phyloP scores from a whole-genome alignment of 225 moss, liverwort and hornwort species.

The Thuidium tamariscinum region DNA sequence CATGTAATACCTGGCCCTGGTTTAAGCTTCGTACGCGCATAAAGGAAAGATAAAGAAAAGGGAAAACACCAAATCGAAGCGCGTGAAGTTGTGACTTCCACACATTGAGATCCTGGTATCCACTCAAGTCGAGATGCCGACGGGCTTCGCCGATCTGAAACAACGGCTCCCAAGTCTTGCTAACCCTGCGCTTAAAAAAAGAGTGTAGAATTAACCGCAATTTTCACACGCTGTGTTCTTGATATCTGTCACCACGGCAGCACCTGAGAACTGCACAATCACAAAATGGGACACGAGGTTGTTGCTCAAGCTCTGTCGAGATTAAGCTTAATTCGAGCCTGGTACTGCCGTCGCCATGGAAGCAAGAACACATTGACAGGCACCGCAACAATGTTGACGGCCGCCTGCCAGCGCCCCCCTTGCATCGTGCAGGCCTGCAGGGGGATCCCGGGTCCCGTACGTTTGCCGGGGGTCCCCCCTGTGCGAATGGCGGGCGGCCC shows the following conservation, averaged over 20 bases:
- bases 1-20: not conserved
- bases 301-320: not conserved
- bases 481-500: not conserved
- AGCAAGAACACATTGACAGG: not conserved
- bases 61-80: not conserved
- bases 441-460: not conserved
- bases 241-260: not conserved
- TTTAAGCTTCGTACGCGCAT: not conserved
- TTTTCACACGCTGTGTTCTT: not conserved
- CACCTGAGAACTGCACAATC: not conserved
- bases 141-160: not conserved
- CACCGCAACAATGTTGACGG: not conserved
- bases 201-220: not conserved
- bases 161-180: not conserved
- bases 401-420: not conserved
- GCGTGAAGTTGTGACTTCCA: not conserved
- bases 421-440: not conserved
- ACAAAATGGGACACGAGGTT: not conserved
- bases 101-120: not conserved
- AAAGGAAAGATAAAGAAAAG: not conserved
- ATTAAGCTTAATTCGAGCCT: not conserved
- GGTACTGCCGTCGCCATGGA: not conserved
- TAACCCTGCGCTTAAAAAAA: not conserved
- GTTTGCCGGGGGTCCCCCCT: not conserved
- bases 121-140: not conserved